These are phyloP conservation scores for Strobilomyces dryophilus DNA, from an alignment of 768 basidiomycete species.

Conservation along the genomic window DNA sequence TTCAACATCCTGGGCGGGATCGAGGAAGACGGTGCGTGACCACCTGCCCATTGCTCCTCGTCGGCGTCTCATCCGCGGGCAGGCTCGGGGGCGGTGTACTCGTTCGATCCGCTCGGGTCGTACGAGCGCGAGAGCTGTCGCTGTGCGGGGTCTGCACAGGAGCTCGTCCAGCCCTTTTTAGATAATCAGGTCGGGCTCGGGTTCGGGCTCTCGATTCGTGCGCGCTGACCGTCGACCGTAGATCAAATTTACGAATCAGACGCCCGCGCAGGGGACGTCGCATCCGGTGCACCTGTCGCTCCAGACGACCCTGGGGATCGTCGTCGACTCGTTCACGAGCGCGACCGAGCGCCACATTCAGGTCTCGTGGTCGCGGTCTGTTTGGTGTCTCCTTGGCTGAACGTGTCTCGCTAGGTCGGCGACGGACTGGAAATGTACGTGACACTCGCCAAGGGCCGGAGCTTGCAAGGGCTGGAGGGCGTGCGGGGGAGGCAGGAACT, in stretches of 20 bases:
- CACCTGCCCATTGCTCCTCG: neutral
- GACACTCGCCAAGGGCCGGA: conserved; percentile 67
- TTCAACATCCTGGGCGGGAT: conserved; percentile 96
- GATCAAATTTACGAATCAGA: conserved; percentile 99
- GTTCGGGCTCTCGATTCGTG: neutral
- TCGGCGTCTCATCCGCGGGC: conserved; percentile 9
- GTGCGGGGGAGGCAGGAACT: conserved; percentile 61
- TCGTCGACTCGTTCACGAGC: conserved; percentile 94
- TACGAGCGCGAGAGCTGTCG: conserved; percentile 97
- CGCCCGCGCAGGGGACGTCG: conserved; percentile 60
- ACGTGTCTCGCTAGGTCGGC: conserved; percentile 59
- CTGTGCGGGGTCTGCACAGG: conserved; percentile 93
- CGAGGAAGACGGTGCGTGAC: conserved; percentile 84
- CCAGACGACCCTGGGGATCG: conserved; percentile 72
- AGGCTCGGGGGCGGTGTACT: conserved; percentile 97
- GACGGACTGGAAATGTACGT: conserved; percentile 94
- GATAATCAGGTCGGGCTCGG: conserved; percentile 78
- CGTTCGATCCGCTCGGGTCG: conserved; percentile 98
- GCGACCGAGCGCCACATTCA: conserved; percentile 99
- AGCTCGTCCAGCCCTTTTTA: conserved; percentile 93
- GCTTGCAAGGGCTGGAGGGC: conserved; percentile 53
- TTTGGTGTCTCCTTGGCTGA: neutral
- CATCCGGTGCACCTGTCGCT: conserved; percentile 84
- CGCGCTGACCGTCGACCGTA: conserved; percentile 29
- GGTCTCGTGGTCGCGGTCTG: conserved; percentile 40